These are phyloP conservation scores for Sugiyamaella japonica DNA, from an alignment of 1,139 yeast genomes.

Conservation along the genomic window DNA sequence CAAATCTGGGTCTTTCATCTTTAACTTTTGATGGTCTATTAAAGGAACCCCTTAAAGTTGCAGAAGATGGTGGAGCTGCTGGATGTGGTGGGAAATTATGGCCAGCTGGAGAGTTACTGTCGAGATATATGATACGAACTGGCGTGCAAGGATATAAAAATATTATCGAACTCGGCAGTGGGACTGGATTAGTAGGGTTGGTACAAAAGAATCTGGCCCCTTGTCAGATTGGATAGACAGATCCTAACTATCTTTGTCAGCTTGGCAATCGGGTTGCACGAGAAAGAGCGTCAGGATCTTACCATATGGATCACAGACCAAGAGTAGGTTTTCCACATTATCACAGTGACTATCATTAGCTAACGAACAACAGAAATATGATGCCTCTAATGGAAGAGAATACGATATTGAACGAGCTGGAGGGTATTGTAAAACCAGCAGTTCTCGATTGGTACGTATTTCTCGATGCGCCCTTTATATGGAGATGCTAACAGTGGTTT, in stretches of 20 bases:
- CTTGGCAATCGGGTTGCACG: constrained; percentile 40
- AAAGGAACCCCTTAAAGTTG: constrained; percentile 43
- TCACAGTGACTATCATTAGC: not conserved
- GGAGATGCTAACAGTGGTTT: constrained; percentile 10
- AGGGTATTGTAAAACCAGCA: constrained; percentile 43
- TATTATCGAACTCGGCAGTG: constrained; percentile 55
- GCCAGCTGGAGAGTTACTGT: constrained; percentile 57
- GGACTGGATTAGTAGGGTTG: constrained; percentile 56
- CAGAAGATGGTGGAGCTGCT: constrained; percentile 56
- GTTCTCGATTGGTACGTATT: constrained; percentile 47
- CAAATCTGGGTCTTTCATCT: constrained; percentile 45
- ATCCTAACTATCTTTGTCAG: constrained; percentile 25
- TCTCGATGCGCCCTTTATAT: too few relatives aligned
- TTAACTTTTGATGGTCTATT: constrained; percentile 48
- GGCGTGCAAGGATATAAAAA: constrained; percentile 35
- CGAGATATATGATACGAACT: constrained; percentile 45
- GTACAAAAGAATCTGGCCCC: not conserved
- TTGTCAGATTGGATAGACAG: not conserved
- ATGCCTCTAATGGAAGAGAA: constrained; percentile 50
- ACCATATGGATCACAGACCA: constrained; percentile 49
- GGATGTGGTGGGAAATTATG: constrained; percentile 64
- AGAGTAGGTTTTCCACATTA: constrained; percentile 27
- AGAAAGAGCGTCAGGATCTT: constrained; percentile 35
- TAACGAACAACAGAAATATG: constrained; percentile 36
- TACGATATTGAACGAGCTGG: constrained; percentile 44